Percentiles rank a stretch among this genome's conserved stretches.
phyloP scores from a whole-genome alignment of 2,329 filamentous ascomycete genomes.

The Pleoardoris graminearum region DNA sequence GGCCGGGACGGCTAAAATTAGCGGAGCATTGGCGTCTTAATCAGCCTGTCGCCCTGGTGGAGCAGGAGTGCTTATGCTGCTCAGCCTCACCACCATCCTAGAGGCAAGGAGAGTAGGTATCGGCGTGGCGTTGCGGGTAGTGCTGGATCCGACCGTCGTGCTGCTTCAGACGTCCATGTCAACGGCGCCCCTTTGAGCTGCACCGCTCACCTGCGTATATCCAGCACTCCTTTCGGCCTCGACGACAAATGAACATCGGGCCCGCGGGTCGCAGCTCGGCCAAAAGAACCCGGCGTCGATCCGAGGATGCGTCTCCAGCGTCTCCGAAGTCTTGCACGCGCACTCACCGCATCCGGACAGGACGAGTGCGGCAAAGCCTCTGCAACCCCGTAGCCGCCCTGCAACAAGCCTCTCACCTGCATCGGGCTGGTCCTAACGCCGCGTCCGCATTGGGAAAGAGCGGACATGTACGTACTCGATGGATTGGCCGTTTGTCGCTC shows the following conservation, averaged over 20 bases:
- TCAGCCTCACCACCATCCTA: conserved; percentile 2
- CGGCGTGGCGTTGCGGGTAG: no score
- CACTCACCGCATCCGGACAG: background rate
- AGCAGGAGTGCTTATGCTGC: conserved; percentile 9
- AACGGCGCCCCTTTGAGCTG: conserved; percentile 4
- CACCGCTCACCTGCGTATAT: background rate
- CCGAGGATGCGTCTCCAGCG: background rate
- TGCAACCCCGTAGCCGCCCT: background rate
- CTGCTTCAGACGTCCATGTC: conserved; percentile 2
- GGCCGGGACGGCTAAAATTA: conserved; percentile 10
- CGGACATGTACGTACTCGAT: background rate
- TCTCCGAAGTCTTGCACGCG: background rate
- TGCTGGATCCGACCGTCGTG: no score
- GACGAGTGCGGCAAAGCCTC: background rate
- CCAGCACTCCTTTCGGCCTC: conserved; percentile 1
- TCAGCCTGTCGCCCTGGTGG: conserved; percentile 11
- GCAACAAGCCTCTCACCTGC: conserved; percentile 1
- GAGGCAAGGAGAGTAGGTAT: no score
- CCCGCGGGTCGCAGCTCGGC: conserved; percentile 1
- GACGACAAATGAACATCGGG: background rate
- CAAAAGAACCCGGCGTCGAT: background rate
- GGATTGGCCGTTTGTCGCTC: background rate
- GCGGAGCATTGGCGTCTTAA: conserved; percentile 10
- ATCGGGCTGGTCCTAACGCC: background rate
- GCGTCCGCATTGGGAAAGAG: conserved; percentile 2